A percentile compares a stretch with the other conserved stretches of the same genome.
These are phyloP conservation scores for Blastobotrys terrestris DNA, from an alignment of 805 yeast genomes.

Conservation along the genomic window DNA sequence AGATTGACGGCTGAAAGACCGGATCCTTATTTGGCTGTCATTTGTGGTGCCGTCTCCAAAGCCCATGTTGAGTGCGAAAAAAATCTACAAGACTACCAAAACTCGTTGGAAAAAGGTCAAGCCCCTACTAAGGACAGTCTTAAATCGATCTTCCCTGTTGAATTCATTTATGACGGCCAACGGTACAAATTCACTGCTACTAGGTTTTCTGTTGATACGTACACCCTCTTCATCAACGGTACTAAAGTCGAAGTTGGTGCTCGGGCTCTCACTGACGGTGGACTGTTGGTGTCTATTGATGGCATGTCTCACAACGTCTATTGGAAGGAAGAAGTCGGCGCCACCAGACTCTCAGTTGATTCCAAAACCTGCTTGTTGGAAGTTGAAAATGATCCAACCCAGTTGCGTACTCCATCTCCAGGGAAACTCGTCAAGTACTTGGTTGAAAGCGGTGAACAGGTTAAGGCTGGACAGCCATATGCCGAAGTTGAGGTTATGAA, in stretches of 20 bases:
- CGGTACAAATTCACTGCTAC: conserved; percentile 95
- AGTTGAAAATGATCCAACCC: conserved; percentile 97
- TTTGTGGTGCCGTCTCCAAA: conserved; percentile 97
- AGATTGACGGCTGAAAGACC: conserved; percentile 97
- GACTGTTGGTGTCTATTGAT: conserved; percentile 76
- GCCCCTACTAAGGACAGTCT: conserved; percentile 77
- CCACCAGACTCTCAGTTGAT: conserved; percentile 91
- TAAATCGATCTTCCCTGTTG: conserved; percentile 86
- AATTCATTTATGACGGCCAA: conserved; percentile 90
- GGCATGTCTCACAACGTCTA: conserved; percentile 93
- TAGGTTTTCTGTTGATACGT: conserved; percentile 76
- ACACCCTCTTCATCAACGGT: conserved; percentile 89
- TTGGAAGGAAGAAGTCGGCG: conserved; percentile 97
- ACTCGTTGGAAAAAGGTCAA: conserved; percentile 90
- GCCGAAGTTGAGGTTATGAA: conserved; percentile 99
- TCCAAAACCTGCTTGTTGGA: conserved; percentile 92
- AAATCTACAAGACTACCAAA: conserved; percentile 59
- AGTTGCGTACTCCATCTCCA: conserved; percentile 96
- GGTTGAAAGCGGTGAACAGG: conserved; percentile 94
- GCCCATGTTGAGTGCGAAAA: conserved; percentile 77
- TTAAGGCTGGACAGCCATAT: conserved; percentile 83
- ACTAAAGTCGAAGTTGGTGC: conserved; percentile 84
- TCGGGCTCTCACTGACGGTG: conserved; percentile 89
- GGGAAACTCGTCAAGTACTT: conserved; percentile 93
- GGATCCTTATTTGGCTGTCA: conserved; percentile 80